Base-by-base conservation (phyloP, 306 rosid species). In the Cicer bijugum region DNA sequence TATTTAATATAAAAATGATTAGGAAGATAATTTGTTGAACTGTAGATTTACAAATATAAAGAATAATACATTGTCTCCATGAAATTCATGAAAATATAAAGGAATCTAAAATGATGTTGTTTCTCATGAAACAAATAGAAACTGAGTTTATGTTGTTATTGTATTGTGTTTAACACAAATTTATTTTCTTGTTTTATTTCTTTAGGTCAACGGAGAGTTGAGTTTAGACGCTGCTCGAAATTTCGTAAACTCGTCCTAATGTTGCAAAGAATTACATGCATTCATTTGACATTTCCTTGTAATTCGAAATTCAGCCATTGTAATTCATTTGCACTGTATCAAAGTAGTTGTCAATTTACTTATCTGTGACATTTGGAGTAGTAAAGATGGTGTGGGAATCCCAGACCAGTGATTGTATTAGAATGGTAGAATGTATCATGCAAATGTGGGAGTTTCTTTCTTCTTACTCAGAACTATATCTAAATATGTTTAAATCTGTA, bases 121-220 rank as follows among this genome's bases (percentile, higher is more conserved):
- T 20, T 74, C 61, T 53, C 38, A 61, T 12, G 52, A 57, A 20
- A 38, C 11, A 28, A 42, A 57, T 67, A n/a, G 44, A 62, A 50
- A 17, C 10, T 15, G 65, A n/a, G 57, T 50, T 51, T 72, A 19
- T 35, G 1, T 35, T 60, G 40, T 15, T 45, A 16, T 10, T 72
- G 4, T 75, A 8, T 58, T 53, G 20, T 46, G 12, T 43, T 33
- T 12, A 17, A 57, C 3, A n/a, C 42, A 42, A 65, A 20, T 7
- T 65, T 50, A 9, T 5, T 52, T 14, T 6, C 42, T 44, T 23
- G 6, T 75, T 15, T 50, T 35, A 53, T 46, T 44, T n/a, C 23
- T 61, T 12, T 75, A 91, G 94, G 94, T 91, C 53, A 44, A 76
- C 69, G 97, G 88, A 86, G 96, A 82, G 76, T 78, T 93, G 80